Percentiles rank a stretch among this genome's conserved stretches.
These are phyloP conservation scores for Neoscytalidium dimidiatum DNA, from an alignment of 2,329 filamentous ascomycete genomes.

Conservation along the genomic window DNA sequence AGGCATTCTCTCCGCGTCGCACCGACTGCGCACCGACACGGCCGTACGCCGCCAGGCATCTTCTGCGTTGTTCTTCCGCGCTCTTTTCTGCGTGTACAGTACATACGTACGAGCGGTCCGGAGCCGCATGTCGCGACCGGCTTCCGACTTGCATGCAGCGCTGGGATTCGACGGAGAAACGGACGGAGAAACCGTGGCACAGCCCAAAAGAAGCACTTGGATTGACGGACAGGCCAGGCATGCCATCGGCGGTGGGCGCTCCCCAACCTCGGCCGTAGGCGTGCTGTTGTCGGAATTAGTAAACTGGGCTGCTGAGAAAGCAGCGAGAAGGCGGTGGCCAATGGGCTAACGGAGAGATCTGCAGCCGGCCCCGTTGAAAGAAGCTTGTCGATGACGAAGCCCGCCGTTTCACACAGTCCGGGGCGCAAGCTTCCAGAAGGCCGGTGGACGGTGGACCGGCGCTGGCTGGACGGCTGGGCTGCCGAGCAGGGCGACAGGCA, in stretches of 20 bases:
- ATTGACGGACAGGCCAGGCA: neutral
- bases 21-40: slow-evolving; percentile 9
- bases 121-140: neutral
- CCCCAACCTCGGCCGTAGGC: neutral
- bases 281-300: neutral
- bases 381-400: neutral
- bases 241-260: neutral
- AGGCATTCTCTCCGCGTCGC: neutral
- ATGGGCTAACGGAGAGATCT: neutral
- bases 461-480: neutral
- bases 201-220: too few species aligned
- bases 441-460: neutral
- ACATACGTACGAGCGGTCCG: neutral
- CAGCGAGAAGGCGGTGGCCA: neutral
- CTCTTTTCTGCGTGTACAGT: neutral
- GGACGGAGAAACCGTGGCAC: neutral
- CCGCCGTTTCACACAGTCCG: neutral
- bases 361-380: too few species aligned
- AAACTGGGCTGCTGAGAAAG: slow-evolving; percentile 4
- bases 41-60: neutral
- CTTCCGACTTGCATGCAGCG: neutral
- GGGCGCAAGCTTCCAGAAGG: slow-evolving; percentile 9
- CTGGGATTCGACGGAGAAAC: neutral
- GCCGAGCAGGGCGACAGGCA: too few species aligned
- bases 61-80: neutral